Conservation (phyloP, 352 stramenopile genomes). For the Globisporangium cystogenes region DNA sequence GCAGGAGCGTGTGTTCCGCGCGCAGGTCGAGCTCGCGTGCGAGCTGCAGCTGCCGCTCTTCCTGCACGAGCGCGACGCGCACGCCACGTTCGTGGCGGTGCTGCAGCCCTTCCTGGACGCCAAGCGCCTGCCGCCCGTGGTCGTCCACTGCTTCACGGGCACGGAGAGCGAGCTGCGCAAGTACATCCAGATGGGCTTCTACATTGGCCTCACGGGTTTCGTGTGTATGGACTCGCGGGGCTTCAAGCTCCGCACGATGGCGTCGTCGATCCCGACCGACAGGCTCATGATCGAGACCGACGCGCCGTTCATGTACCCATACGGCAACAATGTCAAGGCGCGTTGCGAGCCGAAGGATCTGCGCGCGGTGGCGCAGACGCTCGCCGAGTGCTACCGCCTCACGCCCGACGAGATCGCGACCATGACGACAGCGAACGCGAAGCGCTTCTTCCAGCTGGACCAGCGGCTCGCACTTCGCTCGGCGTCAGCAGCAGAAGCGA, state of each 20-base stretch:
- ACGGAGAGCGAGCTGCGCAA: conserved; percentile 34
- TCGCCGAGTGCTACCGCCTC: conserved; percentile 38
- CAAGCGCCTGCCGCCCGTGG: conserved; percentile 33
- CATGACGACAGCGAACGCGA: conserved; percentile 43
- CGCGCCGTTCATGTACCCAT: conserved; percentile 73
- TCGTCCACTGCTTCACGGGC: conserved; percentile 78
- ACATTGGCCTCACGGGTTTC: conserved; percentile 69
- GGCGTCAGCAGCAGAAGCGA: neutral
- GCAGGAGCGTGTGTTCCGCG: conserved; percentile 83
- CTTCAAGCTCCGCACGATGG: conserved; percentile 34
- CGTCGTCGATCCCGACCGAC: conserved; percentile 37
- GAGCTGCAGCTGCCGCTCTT: conserved; percentile 89
- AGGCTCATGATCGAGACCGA: conserved; percentile 73
- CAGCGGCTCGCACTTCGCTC: conserved; percentile 9
- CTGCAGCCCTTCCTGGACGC: conserved; percentile 27
- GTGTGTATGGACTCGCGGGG: conserved; percentile 60
- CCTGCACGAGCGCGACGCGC: conserved; percentile 84
- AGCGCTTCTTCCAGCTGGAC: conserved; percentile 41
- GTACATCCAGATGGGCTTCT: conserved; percentile 64
- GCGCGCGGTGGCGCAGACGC: conserved; percentile 45
- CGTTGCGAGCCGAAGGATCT: conserved; percentile 69
- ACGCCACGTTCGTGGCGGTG: conserved; percentile 40
- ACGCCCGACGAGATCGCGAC: conserved; percentile 32
- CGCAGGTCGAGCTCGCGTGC: conserved; percentile 86
- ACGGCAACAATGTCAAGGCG: conserved; percentile 24